Evolutionary conservation across 2,329 filamentous ascomycete species (phyloP).

Genomic region (Sporothrix luriei): DNA sequence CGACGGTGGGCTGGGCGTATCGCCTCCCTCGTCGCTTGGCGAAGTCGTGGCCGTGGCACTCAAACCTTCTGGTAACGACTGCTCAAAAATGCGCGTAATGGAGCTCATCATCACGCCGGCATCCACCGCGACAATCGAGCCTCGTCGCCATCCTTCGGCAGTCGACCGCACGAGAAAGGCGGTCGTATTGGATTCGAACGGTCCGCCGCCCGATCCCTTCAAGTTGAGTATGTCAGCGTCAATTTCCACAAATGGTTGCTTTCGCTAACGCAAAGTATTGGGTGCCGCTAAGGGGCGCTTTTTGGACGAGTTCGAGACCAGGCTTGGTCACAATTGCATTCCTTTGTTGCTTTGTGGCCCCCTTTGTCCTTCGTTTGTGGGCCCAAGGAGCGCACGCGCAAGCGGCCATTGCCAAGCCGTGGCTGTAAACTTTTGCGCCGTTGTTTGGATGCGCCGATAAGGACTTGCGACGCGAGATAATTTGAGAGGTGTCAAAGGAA

Average conservation of each 20-base stretch:
- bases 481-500: not conserved
- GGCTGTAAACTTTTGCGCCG: not conserved
- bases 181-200: slow-evolving; percentile 85
- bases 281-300: not conserved
- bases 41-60: slow-evolving; percentile 35
- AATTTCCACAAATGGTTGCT: not conserved
- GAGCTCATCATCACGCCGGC: slow-evolving; percentile 86
- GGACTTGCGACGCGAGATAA: not conserved
- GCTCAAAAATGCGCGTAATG: slow-evolving; percentile 76
- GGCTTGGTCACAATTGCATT: not conserved
- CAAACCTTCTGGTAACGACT: slow-evolving; percentile 49
- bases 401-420: not conserved
- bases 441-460: not conserved
- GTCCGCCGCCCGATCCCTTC: slow-evolving; percentile 87
- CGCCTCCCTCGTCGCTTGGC: slow-evolving; percentile 27
- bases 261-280: too few species aligned
- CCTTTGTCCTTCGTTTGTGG: slow-evolving; percentile 10
- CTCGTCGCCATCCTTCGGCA: slow-evolving; percentile 74
- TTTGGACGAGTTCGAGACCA: not conserved
- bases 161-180: slow-evolving; percentile 85
- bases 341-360: not conserved
- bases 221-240: slow-evolving; percentile 29
- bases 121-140: slow-evolving; percentile 88
- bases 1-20: slow-evolving; percentile 30
- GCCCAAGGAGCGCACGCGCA: not conserved